Evolutionary conservation across 805 yeast species (phyloP).

Genomic region (Blastobotrys peoriensis): DNA sequence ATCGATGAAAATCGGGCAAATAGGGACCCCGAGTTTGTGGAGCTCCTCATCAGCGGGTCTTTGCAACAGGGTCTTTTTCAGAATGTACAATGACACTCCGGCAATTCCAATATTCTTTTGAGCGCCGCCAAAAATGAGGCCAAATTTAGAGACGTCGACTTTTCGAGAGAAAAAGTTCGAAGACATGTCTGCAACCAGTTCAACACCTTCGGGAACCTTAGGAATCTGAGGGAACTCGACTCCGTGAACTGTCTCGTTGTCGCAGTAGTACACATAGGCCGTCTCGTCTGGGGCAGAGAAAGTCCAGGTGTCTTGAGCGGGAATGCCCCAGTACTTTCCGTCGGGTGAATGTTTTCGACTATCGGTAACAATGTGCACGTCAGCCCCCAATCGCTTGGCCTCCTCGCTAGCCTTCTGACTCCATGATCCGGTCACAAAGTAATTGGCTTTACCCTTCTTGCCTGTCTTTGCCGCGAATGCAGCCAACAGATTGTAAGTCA

Average conservation of each 20-base stretch:
- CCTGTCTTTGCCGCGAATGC: conserved; percentile 66
- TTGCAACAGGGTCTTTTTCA: conserved; percentile 71
- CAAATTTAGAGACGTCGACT: conserved; percentile 78
- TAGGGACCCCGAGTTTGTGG: conserved; percentile 55
- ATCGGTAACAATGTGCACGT: conserved; percentile 62
- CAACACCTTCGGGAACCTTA: conserved; percentile 59
- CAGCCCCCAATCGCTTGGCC: conserved; percentile 75
- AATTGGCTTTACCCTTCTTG: conserved; percentile 72
- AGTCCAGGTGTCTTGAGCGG: conserved; percentile 61
- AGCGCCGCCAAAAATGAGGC: conserved; percentile 94
- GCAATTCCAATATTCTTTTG: conserved; percentile 98
- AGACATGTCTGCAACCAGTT: conserved; percentile 90
- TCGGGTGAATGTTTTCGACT: conserved; percentile 42
- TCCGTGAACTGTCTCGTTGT: conserved; percentile 96
- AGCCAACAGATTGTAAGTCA: conserved; percentile 77
- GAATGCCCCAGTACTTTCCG: conserved; percentile 59
- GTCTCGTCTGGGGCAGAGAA: conserved; percentile 50
- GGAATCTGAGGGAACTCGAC: conserved; percentile 65
- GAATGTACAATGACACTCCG: conserved; percentile 86
- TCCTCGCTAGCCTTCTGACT: conserved; percentile 83
- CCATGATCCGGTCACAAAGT: conserved; percentile 92
- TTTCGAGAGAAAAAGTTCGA: conserved; percentile 81
- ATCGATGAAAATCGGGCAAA: conserved; percentile 84
- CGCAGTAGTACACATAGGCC: conserved; percentile 86
- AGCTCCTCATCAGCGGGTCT: conserved; percentile 55